A percentile compares a stretch with the other conserved stretches of the same genome.
Conservation (phyloP, 1,139 yeast genomes). For the Arxiozyma telluris region DNA sequence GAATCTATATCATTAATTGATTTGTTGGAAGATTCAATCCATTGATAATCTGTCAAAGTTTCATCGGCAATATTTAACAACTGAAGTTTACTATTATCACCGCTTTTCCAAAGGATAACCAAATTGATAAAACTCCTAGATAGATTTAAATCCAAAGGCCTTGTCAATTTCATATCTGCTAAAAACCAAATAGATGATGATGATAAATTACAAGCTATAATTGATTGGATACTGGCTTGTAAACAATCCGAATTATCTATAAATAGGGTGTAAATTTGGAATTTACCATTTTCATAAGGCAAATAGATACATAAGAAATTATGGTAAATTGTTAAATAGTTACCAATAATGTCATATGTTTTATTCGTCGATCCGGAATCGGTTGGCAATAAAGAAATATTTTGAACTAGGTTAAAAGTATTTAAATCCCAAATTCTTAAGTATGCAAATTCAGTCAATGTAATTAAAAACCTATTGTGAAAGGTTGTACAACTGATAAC, state of each 20-base stretch:
- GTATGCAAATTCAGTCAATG: slow-evolving; percentile 24
- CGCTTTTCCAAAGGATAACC: slow-evolving; percentile 55
- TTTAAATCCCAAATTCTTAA: slow-evolving; percentile 50
- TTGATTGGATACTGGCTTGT: slow-evolving; percentile 7
- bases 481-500: slow-evolving; percentile 21
- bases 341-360: slow-evolving; percentile 20
- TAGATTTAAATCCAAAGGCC: slow-evolving; percentile 23
- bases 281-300: slow-evolving; percentile 39
- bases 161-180: slow-evolving; percentile 30
- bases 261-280: slow-evolving; percentile 36
- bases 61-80: slow-evolving; percentile 29
- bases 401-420: slow-evolving; percentile 32
- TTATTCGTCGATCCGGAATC: slow-evolving; percentile 12
- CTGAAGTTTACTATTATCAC: slow-evolving; percentile 43
- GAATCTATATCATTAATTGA: slow-evolving; percentile 21
- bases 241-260: slow-evolving; percentile 20
- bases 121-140: slow-evolving; percentile 21
- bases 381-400: slow-evolving; percentile 29
- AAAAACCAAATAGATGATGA: slow-evolving; percentile 43
- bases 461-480: slow-evolving; percentile 18
- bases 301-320: slow-evolving; percentile 30
- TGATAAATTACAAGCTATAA: slow-evolving; percentile 22
- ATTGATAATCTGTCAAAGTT: slow-evolving; percentile 16
- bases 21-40: slow-evolving; percentile 27
- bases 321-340: slow-evolving; percentile 17